Percentiles rank a stretch among this genome's conserved stretches.
Conservation (phyloP, 257 asterid genomes). For the Solanum chaucha region DNA sequence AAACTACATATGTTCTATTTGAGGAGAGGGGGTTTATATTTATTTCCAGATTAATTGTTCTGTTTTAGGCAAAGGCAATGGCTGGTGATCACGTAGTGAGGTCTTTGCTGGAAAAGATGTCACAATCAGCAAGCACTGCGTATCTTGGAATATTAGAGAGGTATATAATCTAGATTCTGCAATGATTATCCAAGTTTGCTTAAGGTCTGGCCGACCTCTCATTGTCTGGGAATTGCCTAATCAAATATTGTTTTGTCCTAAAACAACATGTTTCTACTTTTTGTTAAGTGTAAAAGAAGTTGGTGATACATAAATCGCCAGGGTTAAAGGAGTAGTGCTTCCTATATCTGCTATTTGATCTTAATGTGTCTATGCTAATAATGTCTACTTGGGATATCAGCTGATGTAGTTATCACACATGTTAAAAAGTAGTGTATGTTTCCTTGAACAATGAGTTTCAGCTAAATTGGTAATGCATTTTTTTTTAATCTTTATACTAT, state of each 20-base stretch:
- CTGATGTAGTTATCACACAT: not conserved
- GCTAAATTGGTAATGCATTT: not conserved
- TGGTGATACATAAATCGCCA: not conserved
- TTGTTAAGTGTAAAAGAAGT: not conserved
- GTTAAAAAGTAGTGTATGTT: not conserved
- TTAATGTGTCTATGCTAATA: not conserved
- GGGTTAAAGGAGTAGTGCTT: not conserved
- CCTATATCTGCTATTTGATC: not conserved
- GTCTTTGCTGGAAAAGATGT: slow-evolving; percentile 89
- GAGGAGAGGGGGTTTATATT: not conserved
- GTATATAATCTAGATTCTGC: slow-evolving; percentile 20
- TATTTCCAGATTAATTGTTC: not conserved
- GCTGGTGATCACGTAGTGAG: slow-evolving; percentile 95
- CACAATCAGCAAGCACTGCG: slow-evolving; percentile 82
- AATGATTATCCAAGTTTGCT: not conserved
- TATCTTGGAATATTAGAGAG: slow-evolving; percentile 91
- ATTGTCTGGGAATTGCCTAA: not conserved
- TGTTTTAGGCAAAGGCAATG: slow-evolving; percentile 60
- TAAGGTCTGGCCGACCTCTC: not conserved
- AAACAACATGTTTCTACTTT: not conserved
- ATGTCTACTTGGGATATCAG: not conserved
- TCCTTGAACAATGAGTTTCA: not conserved
- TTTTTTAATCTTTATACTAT: not conserved
- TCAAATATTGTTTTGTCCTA: not conserved
- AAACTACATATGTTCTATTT: not conserved